These are phyloP conservation scores for Mentha longifolia DNA, from an alignment of 257 asterid genomes.

Conservation along the genomic window DNA sequence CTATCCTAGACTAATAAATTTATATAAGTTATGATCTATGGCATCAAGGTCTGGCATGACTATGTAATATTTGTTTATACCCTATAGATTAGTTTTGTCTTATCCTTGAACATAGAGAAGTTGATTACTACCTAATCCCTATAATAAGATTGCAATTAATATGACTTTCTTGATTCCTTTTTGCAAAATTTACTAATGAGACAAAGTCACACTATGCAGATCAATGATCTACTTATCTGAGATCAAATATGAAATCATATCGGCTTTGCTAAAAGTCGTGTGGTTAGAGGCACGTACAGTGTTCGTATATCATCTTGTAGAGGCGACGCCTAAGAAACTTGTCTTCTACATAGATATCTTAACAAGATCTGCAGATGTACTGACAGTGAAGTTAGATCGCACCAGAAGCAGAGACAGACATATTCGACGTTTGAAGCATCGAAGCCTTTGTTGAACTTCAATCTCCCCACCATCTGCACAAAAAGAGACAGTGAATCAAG, in stretches of 20 bases:
- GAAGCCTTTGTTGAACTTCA: not conserved
- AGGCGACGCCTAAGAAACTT: not conserved
- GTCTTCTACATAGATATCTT: not conserved
- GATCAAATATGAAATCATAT: no score
- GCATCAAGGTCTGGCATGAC: slow-evolving; percentile 25
- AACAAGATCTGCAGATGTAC: not conserved
- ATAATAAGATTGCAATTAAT: not conserved
- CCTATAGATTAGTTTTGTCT: slow-evolving; percentile 27
- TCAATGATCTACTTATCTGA: not conserved
- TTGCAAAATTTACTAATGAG: not conserved
- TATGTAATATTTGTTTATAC: slow-evolving; percentile 10
- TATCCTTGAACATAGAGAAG: slow-evolving; percentile 1
- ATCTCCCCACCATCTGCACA: slow-evolving; percentile 14
- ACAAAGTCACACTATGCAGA: not conserved
- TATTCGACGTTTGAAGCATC: slow-evolving; percentile 8
- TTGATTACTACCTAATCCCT: slow-evolving; percentile 30
- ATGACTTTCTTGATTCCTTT: slow-evolving; percentile 5
- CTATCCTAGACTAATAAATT: not conserved
- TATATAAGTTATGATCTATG: not conserved
- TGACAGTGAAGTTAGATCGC: not conserved
- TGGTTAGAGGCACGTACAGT: not conserved
- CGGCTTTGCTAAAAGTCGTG: not conserved
- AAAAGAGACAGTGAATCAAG: slow-evolving; percentile 19
- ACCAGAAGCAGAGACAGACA: slow-evolving; percentile 15
- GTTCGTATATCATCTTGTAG: not conserved